These are phyloP conservation scores for Filobasidium floriforme DNA, from an alignment of 768 basidiomycete species.

Conservation along the genomic window DNA sequence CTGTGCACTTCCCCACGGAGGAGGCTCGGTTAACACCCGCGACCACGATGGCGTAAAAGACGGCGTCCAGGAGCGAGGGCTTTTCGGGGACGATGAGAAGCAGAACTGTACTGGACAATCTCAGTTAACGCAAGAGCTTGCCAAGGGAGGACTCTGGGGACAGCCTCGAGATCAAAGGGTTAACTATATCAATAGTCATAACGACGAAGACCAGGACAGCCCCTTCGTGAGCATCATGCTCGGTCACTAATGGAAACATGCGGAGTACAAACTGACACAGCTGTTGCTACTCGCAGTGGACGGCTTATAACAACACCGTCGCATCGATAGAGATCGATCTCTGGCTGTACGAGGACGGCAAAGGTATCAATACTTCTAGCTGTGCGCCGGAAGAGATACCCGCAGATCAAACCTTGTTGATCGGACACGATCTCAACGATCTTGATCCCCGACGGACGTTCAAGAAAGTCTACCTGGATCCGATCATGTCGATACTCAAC, in stretches of 20 bases:
- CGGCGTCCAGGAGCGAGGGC: background rate
- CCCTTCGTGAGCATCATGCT: background rate
- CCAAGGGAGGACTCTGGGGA: background rate
- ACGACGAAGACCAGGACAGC: background rate
- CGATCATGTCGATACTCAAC: constrained; percentile 22
- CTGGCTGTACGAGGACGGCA: background rate
- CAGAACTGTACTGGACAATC: background rate
- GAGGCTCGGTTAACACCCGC: too few relatives aligned
- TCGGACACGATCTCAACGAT: constrained; percentile 24
- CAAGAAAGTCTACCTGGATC: constrained; percentile 27
- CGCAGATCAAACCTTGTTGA: constrained; percentile 10
- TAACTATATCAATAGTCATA: background rate
- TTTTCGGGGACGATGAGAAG: background rate
- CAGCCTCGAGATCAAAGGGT: background rate
- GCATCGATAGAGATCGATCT: background rate
- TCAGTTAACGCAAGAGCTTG: background rate
- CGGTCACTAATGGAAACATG: background rate
- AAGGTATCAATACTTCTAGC: background rate
- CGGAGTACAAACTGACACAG: background rate
- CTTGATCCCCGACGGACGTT: constrained; percentile 21
- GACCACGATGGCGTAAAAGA: too few relatives aligned
- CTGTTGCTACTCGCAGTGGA: background rate
- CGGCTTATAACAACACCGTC: background rate
- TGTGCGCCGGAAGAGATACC: background rate
- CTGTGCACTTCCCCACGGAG: background rate